Percentiles rank a stretch among this genome's conserved stretches.
phyloP scores from a whole-genome alignment of 495 filamentous ascomycete genomes.

The Annulohypoxylon bovei region DNA sequence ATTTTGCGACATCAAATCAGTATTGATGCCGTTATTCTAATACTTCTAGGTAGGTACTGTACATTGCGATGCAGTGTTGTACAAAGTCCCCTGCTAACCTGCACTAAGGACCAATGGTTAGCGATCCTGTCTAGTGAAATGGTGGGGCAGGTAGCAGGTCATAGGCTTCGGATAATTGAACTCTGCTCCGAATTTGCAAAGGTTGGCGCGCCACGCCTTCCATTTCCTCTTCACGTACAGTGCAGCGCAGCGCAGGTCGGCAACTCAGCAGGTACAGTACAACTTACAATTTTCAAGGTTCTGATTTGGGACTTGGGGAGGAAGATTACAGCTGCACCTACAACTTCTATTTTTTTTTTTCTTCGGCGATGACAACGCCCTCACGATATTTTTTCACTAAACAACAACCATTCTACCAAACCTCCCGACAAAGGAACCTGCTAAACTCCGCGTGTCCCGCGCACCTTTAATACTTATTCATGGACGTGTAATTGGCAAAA shows the following conservation, averaged over 20 bases:
- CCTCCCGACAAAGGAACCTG: conserved; percentile 8
- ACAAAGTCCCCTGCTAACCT: conserved; percentile 16
- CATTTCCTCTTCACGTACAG: neutral
- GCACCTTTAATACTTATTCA: conserved; percentile 10
- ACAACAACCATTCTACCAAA: conserved; percentile 8
- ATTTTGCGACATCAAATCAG: conserved; percentile 9
- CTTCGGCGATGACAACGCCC: conserved; percentile 37
- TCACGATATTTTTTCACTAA: conserved; percentile 32
- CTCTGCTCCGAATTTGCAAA: conserved; percentile 31
- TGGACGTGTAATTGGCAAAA: conserved; percentile 40
- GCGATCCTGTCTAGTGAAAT: neutral
- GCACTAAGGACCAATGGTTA: conserved; percentile 19
- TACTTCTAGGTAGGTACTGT: neutral
- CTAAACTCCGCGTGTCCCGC: conserved; percentile 13
- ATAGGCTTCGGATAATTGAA: conserved; percentile 39
- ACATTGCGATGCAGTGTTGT: conserved; percentile 6
- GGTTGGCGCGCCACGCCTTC: conserved; percentile 28
- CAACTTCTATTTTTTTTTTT: conserved; percentile 34
- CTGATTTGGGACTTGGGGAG: conserved; percentile 17
- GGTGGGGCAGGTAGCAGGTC: conserved; percentile 12
- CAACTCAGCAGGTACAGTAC: conserved; percentile 14
- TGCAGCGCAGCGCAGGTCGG: conserved; percentile 10
- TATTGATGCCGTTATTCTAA: neutral
- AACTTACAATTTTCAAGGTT: conserved; percentile 6
- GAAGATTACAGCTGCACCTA: conserved; percentile 18